Conservation (phyloP, 345 rosid species). For the Bruguiera gymnorhiza region DNA sequence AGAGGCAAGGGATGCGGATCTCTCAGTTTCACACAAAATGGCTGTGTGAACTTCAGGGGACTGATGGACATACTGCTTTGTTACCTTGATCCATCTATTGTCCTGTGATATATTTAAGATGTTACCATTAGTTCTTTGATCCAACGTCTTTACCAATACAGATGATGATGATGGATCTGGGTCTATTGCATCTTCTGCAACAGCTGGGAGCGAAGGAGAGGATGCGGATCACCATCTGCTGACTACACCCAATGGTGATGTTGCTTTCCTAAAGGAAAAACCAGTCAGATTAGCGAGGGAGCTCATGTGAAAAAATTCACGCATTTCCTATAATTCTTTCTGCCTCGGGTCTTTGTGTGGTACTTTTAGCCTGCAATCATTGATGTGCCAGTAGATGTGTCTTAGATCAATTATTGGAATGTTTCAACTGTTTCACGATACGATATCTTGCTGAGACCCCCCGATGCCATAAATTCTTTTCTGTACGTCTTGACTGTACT, state of each 20-base stretch:
- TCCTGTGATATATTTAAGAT: background rate
- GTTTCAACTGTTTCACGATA: background rate
- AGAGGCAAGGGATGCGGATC: too few relatives aligned
- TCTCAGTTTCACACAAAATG: too few relatives aligned
- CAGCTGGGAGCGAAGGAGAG: constrained; percentile 65
- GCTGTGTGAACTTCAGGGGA: too few relatives aligned
- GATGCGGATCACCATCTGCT: constrained; percentile 68
- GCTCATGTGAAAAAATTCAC: constrained; percentile 25
- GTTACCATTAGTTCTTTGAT: background rate
- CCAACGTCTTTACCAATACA: background rate
- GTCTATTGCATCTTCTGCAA: constrained; percentile 54
- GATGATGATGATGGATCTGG: constrained; percentile 48
- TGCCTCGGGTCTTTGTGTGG: constrained; percentile 10
- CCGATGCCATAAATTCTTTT: constrained; percentile 3
- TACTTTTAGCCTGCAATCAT: constrained; percentile 7
- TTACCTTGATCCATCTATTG: too few relatives aligned
- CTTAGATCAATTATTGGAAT: constrained; percentile 10
- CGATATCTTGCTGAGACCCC: constrained; percentile 10
- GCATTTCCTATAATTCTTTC: constrained; percentile 10
- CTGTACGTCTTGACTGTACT: too few relatives aligned
- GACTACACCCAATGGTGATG: constrained; percentile 50
- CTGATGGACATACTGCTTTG: too few relatives aligned
- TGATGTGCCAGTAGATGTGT: constrained; percentile 2
- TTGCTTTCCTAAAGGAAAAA: constrained; percentile 63
- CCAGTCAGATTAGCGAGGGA: constrained; percentile 68